Evolutionary conservation across 177 flowering plant species (phyloP), one percentile per base, ranked within the genome.

Genomic region (Vitis hybrid): DNA sequence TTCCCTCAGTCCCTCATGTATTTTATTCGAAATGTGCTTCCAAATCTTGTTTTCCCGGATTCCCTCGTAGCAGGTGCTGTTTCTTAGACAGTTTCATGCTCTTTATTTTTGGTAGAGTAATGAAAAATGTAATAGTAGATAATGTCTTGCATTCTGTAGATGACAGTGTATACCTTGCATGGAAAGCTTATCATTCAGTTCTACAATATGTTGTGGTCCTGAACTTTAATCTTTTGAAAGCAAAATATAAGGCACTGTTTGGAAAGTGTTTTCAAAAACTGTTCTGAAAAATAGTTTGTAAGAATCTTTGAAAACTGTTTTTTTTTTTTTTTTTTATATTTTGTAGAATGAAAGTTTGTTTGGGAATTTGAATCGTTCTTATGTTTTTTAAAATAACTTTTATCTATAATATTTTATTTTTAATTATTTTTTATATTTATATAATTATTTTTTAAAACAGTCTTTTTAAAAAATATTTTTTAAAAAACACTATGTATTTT

Each of bases 311-410:
- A 24, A 24, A 24, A 24, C 27, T 0, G 27, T n/a, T n/a, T n/a
- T n/a, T n/a, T n/a, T n/a, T n/a, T 24, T 24, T 24, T 24, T 18
- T 21, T 21, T 0, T 24, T 1, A 24, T 24, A 24, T 24, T 24
- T 24, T 2, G 3, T 24, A 2, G 3, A 24, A 24, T 0, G 3
- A 24, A 24, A 0, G 27, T 72, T 21, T 49, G 62, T 62, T 80
- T 72, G 67, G 0, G 2, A 80, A 65, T 2, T 46, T 40, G 52
- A 77, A 65, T 11, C 72, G 78, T 9, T 78, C 67, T 51, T 62
- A 58, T 48, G 62, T 58, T 24, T 24, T 24, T 24, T 0, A 24
- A 24, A 24, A 4, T 35, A 35, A 6, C 40, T 35, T 35, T 35
- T 35, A 35, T 35, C 6, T 35, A 6, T 35, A 35, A 6, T 35